These are phyloP conservation scores for Eremothecium coryli DNA, from an alignment of 1,139 yeast species.

Conservation along the genomic window DNA sequence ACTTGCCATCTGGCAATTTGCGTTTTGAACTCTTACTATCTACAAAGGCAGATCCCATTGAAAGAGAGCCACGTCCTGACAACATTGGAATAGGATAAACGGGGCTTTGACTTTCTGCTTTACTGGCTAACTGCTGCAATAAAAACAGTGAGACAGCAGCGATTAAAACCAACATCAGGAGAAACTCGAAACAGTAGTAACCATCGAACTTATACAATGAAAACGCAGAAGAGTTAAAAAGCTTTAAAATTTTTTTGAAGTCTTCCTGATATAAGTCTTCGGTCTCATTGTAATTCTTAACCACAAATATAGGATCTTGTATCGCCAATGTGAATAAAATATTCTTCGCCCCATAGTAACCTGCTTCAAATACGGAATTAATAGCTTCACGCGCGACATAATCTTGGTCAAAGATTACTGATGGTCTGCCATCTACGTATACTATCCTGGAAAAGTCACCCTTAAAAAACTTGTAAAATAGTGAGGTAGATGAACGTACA, in stretches of 20 bases:
- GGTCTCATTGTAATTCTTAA: constrained; percentile 10
- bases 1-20: not conserved
- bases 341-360: not conserved
- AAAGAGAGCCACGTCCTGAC: not conserved
- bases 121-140: constrained; percentile 24
- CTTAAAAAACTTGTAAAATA: constrained; percentile 11
- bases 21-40: not conserved
- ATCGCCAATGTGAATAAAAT: constrained; percentile 13
- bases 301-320: constrained; percentile 24
- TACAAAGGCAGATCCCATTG: not conserved
- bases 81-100: not conserved
- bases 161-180: constrained; percentile 36
- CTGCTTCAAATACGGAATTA: not conserved
- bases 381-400: constrained; percentile 10
- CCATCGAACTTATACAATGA: constrained; percentile 34
- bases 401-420: constrained; percentile 11
- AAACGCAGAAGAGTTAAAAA: constrained; percentile 19
- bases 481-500: constrained; percentile 17
- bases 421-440: constrained; percentile 8
- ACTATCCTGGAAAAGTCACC: constrained; percentile 8
- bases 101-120: constrained; percentile 7
- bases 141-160: constrained; percentile 34
- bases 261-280: not conserved
- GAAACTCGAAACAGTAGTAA: constrained; percentile 38
- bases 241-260: constrained; percentile 4